Percentiles rank a stretch among this genome's conserved stretches.
These are phyloP conservation scores for Cryphonectria japonica DNA, from an alignment of 2,329 filamentous ascomycete genomes.

Conservation along the genomic window DNA sequence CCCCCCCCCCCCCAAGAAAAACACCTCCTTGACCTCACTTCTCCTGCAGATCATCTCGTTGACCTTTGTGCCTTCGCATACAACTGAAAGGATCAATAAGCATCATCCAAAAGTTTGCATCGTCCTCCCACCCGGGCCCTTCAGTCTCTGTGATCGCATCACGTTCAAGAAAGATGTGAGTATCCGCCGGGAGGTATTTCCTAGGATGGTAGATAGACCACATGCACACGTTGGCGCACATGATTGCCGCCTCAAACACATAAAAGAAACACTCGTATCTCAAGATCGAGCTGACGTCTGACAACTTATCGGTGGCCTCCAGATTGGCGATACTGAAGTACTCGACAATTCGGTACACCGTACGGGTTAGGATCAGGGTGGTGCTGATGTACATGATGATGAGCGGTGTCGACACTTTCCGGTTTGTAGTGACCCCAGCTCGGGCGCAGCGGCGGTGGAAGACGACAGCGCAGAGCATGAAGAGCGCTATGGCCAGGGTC, in stretches of 20 bases:
- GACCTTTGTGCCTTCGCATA: background rate
- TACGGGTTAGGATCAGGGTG: slow-evolving; percentile 54
- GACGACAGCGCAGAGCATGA: slow-evolving; percentile 49
- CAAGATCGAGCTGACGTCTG: slow-evolving; percentile 50
- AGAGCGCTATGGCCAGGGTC: slow-evolving; percentile 53
- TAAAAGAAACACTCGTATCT: slow-evolving; percentile 64
- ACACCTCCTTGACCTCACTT: background rate
- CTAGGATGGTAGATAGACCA: slow-evolving; percentile 57
- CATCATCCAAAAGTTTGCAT: background rate
- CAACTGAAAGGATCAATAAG: slow-evolving; percentile 7
- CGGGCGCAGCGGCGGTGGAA: slow-evolving; percentile 53
- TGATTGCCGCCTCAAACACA: slow-evolving; percentile 58
- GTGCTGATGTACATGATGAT: slow-evolving; percentile 56
- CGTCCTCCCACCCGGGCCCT: slow-evolving; percentile 1
- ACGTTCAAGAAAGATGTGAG: slow-evolving; percentile 52
- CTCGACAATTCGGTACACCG: slow-evolving; percentile 62
- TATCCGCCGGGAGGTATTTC: slow-evolving; percentile 51
- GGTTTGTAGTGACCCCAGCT: slow-evolving; percentile 41
- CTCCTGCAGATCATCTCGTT: background rate
- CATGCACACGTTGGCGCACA: slow-evolving; percentile 55
- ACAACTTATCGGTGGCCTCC: slow-evolving; percentile 38
- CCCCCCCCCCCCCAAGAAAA: background rate
- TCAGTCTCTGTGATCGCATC: slow-evolving; percentile 38
- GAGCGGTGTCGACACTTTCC: slow-evolving; percentile 42
- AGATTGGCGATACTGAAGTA: slow-evolving; percentile 55